These are phyloP conservation scores for Penicillium angulare DNA, from an alignment of 495 filamentous ascomycete species.

Conservation along the genomic window DNA sequence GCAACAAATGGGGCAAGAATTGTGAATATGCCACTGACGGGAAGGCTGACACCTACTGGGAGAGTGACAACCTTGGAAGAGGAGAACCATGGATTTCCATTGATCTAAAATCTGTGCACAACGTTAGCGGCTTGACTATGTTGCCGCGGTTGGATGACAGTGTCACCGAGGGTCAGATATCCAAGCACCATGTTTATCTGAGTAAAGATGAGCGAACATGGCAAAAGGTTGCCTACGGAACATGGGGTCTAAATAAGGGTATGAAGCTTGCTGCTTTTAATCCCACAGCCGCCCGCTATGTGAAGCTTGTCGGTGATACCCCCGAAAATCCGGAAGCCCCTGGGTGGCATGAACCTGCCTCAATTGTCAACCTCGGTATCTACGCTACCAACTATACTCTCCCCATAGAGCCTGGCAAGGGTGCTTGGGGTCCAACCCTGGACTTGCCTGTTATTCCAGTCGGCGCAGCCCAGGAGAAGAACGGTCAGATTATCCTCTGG, in stretches of 20 bases:
- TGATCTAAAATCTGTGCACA: slow-evolving; percentile 8
- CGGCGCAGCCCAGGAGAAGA: slow-evolving; percentile 24
- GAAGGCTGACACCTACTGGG: slow-evolving; percentile 12
- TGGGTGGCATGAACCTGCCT: slow-evolving; percentile 6
- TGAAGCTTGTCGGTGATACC: slow-evolving; percentile 28
- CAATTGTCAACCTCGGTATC: slow-evolving; percentile 34
- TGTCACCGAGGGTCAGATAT: slow-evolving; percentile 33
- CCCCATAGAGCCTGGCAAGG: slow-evolving; percentile 15
- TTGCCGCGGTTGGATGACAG: slow-evolving; percentile 30
- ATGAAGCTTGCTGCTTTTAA: slow-evolving; percentile 41
- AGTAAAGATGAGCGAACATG: slow-evolving; percentile 38
- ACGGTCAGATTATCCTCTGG: slow-evolving; percentile 39
- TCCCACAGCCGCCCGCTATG: slow-evolving; percentile 35
- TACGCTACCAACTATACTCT: slow-evolving; percentile 16
- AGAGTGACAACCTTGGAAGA: slow-evolving; percentile 4
- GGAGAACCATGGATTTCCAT: slow-evolving; percentile 1
- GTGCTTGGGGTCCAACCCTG: slow-evolving; percentile 49
- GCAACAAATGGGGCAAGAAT: neutral
- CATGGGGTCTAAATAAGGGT: slow-evolving; percentile 39
- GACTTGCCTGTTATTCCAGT: slow-evolving; percentile 53
- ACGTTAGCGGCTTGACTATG: slow-evolving; percentile 17
- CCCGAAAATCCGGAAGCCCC: neutral
- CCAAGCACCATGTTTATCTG: slow-evolving; percentile 36
- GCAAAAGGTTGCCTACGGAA: slow-evolving; percentile 43
- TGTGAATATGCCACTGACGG: slow-evolving; percentile 19